Base-by-base conservation (phyloP, 768 basidiomycete species). In the Lactarius evosmus region DNA sequence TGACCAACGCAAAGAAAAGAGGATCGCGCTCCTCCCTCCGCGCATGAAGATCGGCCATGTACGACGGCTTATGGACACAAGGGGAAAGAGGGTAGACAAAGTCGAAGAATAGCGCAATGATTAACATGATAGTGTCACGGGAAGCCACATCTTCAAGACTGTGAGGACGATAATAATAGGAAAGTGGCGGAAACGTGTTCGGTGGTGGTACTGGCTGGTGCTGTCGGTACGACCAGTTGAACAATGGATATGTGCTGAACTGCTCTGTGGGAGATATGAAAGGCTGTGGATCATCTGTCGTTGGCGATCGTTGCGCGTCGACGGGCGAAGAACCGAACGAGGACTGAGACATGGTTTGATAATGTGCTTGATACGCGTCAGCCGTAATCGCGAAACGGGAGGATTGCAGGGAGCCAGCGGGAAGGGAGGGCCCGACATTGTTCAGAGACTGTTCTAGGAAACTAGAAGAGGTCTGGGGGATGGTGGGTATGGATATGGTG, bases 31-130 rank as follows among this genome's bases (percentile, higher is more conserved):
- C 92, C 76, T 95, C 94, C 62, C 91, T 76, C 49, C 83, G 84
- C 0, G 85, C 79, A 66, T 88, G 85, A 33, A 97, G 78, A 76
- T 94, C 94, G n/a, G 90, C 88, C 85, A 93, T 88, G 74, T 95
- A 95, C 1, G 89, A 91, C 30, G 92, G 92, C 71, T 89, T 90
- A 77, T 97, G 95, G 50, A 97, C 78, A 74, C 91, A 93, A 6
- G 94, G 94, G 9, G 91, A 95, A 34, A 96, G 81, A 9, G 91
- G 89, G 74, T 94, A 94, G 54, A 95, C 91, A 72, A 92, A 96
- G 74, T 95, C 94, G 72, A 95, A 96, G 78, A 93, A 97, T 14
- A 95, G 83, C 41, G 88, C 82, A 66, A 95, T 86, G 69, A 96
- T 89, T 63, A 91, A 84, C 44, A 85, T 83, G 54, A 95, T 86